These are phyloP conservation scores for Pistacia atlantica DNA, from an alignment of 345 rosid species.

Conservation along the genomic window DNA sequence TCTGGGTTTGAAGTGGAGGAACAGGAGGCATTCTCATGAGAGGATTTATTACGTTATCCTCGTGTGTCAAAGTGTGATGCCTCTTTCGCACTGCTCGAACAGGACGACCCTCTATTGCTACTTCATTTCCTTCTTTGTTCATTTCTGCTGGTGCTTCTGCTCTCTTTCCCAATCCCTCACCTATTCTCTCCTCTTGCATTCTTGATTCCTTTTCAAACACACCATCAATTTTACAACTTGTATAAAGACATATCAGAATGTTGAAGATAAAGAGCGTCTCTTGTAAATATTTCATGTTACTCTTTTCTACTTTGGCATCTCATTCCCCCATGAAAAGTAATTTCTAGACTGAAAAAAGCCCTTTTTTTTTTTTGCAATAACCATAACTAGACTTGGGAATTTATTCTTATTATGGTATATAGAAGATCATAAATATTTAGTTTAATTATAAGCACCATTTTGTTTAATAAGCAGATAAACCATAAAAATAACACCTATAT, in stretches of 20 bases:
- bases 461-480: no score
- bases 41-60: slow-evolving; percentile 31
- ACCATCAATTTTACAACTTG: background rate
- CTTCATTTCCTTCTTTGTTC: slow-evolving; percentile 26
- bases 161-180: slow-evolving; percentile 37
- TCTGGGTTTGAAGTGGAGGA: slow-evolving; percentile 30
- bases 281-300: no score
- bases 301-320: no score
- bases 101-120: slow-evolving; percentile 21
- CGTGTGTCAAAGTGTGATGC: slow-evolving; percentile 55
- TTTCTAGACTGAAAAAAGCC: no score
- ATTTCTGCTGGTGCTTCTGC: slow-evolving; percentile 21
- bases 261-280: no score
- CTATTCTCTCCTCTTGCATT: slow-evolving; percentile 25
- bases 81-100: slow-evolving; percentile 58
- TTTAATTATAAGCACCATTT: no score
- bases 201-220: slow-evolving; percentile 31
- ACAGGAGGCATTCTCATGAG: slow-evolving; percentile 35
- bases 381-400: no score
- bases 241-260: background rate
- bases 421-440: no score
- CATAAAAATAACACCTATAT: no score
- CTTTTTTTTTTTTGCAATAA: no score
- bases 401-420: no score
- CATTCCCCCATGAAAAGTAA: no score